Base-by-base conservation (phyloP, 176 grass and related monocot genomes). In the Alopecurus myosuroides region DNA sequence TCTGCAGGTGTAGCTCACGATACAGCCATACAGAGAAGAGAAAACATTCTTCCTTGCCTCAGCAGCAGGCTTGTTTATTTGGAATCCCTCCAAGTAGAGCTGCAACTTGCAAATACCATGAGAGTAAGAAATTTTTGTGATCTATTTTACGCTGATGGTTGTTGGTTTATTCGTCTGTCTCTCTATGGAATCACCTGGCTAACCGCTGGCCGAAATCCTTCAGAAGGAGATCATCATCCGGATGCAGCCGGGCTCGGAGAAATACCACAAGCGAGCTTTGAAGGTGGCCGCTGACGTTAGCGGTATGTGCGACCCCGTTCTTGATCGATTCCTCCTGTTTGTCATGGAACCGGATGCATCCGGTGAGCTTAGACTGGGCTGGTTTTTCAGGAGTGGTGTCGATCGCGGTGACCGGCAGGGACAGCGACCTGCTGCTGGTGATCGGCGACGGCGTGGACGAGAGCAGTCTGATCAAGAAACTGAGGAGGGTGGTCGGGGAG, bases 171-270 rank as follows among this genome's bases (percentile, higher is more conserved):
- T 17, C 44, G 58, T 12, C 11, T 39, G 8, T 31, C 1, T 75
- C 7, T 37, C 3, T 20, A 14, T 62, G 7, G 51, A 3, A 50
- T 45, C 60, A 39, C 22, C 3, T 60, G 35, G 5, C 14, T 57
- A 80, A 80, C 8, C 14, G 22, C 56, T 10, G 35, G n/a, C 5
- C 17, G 2, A 7, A 77, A 6, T 77, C 77, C 1, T 76, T 48
- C 64, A 86, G 78, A 82, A 78, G 84, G 88, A 82, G 88, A 86
- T 90, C 8, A 39, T 90, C 64, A 77, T 90, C 13, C 52, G 79
- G 74, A 82, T 82, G 49, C 79, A 62, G 19, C 62, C 34, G 44
- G 53, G 42, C 22, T 86, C 63, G 3, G 83, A 78, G 31, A 86
- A 51, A 25, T 40, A 11, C 78, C 78, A n/a, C 11, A 22, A 29